Evolutionary conservation across 768 basidiomycete species (phyloP).

Genomic region (Austroboletus eburneus): DNA sequence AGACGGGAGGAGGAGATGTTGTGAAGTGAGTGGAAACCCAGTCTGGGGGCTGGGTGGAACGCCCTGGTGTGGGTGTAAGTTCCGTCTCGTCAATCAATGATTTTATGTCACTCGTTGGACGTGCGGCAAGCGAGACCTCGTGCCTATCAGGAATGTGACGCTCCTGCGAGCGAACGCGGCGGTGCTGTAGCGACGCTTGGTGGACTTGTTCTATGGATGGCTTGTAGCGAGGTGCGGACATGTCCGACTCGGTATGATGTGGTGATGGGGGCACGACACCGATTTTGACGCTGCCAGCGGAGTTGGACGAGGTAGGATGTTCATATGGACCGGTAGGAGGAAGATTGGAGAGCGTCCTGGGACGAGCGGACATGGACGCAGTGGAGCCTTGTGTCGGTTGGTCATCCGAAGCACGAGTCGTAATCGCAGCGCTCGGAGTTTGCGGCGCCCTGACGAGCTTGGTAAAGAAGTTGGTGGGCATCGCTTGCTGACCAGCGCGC

Average conservation of each 20-base stretch:
- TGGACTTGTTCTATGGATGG: conserved; percentile 18
- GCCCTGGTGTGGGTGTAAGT: conserved; percentile 25
- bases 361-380: neutral
- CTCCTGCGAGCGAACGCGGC: conserved; percentile 29
- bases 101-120: conserved; percentile 22
- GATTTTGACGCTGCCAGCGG: conserved; percentile 26
- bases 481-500: no score
- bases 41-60: conserved; percentile 10
- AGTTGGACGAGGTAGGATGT: conserved; percentile 6
- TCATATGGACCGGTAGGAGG: conserved; percentile 4
- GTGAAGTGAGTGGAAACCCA: conserved; percentile 11
- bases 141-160: conserved; percentile 28
- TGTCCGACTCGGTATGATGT: conserved; percentile 14
- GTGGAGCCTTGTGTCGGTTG: neutral
- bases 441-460: conserved; percentile 27
- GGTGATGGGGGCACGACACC: conserved; percentile 31
- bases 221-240: neutral
- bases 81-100: conserved; percentile 21
- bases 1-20: conserved; percentile 10
- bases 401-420: conserved; percentile 3
- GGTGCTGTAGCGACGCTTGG: conserved; percentile 19
- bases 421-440: conserved; percentile 5
- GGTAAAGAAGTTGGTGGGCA: conserved; percentile 30
- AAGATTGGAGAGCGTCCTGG: conserved; percentile 8
- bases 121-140: conserved; percentile 32